phyloP scores from a whole-genome alignment of 2,329 filamentous ascomycete genomes.

The Zasmidium cellare region DNA sequence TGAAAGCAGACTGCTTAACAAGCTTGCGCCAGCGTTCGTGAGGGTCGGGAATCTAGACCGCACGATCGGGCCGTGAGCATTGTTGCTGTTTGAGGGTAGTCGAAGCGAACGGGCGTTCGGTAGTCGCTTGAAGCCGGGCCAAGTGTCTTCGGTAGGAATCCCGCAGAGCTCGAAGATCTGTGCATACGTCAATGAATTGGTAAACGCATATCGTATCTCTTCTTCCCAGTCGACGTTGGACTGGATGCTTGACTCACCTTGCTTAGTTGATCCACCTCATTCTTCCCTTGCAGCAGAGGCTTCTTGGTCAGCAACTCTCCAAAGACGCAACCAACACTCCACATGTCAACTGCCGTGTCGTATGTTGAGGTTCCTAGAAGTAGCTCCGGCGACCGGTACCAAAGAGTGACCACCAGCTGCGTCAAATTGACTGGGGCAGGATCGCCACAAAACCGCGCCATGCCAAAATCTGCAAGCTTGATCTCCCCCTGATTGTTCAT shows the following conservation, averaged over 20 bases:
- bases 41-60: constrained; percentile 79
- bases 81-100: constrained; percentile 53
- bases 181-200: constrained; percentile 23
- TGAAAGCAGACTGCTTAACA: constrained; percentile 70
- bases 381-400: constrained; percentile 92
- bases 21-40: constrained; percentile 68
- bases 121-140: constrained; percentile 83
- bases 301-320: constrained; percentile 83
- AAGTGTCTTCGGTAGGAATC: constrained; percentile 75
- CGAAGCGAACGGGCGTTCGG: constrained; percentile 82
- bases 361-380: constrained; percentile 79
- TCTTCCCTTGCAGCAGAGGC: constrained; percentile 81
- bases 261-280: constrained; percentile 86
- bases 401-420: constrained; percentile 91
- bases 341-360: constrained; percentile 80
- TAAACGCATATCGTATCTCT: constrained; percentile 18
- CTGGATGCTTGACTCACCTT: constrained; percentile 48
- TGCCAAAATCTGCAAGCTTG: constrained; percentile 97
- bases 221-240: constrained; percentile 28
- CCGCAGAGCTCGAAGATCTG: constrained; percentile 86
- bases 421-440: constrained; percentile 75
- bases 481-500: constrained; percentile 93
- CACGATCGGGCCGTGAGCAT: constrained; percentile 53
- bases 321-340: constrained; percentile 95
- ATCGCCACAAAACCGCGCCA: constrained; percentile 86